These are phyloP conservation scores for Candida quercuum DNA, from an alignment of 805 yeast species.

Conservation along the genomic window DNA sequence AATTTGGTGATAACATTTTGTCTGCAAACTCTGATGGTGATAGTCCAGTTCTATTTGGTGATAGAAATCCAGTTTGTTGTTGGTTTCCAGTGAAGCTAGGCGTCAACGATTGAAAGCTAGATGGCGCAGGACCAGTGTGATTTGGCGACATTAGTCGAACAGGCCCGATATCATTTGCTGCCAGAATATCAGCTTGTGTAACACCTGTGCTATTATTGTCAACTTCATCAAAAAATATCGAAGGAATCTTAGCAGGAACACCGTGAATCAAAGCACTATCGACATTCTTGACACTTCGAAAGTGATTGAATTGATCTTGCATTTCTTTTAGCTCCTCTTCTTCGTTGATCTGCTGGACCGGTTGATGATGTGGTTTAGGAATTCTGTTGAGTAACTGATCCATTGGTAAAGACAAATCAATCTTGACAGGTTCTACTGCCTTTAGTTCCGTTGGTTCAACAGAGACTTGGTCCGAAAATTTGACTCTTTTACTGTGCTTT, in stretches of 20 bases:
- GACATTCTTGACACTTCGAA: constrained; percentile 65
- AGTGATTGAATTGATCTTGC: constrained; percentile 69
- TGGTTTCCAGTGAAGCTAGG: constrained; percentile 3
- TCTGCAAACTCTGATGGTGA: background rate
- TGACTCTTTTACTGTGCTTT: constrained; percentile 54
- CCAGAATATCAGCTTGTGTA: constrained; percentile 12
- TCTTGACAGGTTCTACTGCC: constrained; percentile 20
- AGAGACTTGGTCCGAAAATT: constrained; percentile 60
- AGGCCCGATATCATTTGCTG: constrained; percentile 26
- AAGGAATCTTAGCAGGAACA: constrained; percentile 51
- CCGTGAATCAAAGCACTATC: constrained; percentile 75
- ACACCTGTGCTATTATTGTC: constrained; percentile 16
- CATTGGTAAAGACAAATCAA: constrained; percentile 72
- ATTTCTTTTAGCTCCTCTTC: constrained; percentile 67
- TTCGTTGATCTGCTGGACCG: constrained; percentile 49
- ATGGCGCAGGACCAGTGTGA: constrained; percentile 7
- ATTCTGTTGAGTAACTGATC: constrained; percentile 56
- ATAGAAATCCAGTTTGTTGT: constrained; percentile 4
- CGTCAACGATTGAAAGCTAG: constrained; percentile 7
- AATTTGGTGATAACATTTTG: constrained; percentile 12
- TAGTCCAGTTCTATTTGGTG: constrained; percentile 23
- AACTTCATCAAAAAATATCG: constrained; percentile 27
- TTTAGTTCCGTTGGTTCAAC: constrained; percentile 13
- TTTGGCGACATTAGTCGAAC: constrained; percentile 13
- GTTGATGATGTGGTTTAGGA: constrained; percentile 29